Percentiles rank a stretch among this genome's conserved stretches.
phyloP scores from a whole-genome alignment of 2,329 filamentous ascomycete species.

The Diaporthe eres region DNA sequence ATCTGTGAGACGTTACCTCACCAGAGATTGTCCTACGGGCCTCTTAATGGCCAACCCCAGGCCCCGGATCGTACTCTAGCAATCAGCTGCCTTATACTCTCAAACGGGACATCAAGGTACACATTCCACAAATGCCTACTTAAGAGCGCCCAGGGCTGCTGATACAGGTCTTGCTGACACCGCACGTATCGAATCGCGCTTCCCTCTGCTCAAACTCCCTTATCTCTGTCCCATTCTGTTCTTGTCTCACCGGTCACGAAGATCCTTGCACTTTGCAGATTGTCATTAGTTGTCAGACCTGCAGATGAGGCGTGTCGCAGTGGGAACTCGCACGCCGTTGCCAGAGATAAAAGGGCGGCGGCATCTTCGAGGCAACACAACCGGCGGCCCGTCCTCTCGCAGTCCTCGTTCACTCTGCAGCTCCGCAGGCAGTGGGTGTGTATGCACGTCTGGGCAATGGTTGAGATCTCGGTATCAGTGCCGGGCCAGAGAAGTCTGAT shows the following conservation, averaged over 20 bases:
- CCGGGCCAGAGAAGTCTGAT: neutral
- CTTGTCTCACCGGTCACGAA: conserved; percentile 31
- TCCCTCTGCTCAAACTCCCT: neutral
- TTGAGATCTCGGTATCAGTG: neutral
- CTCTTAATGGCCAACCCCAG: conserved; percentile 3
- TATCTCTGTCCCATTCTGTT: conserved; percentile 13
- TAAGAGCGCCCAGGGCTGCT: neutral
- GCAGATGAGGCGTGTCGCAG: conserved; percentile 1
- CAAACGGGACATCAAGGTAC: neutral
- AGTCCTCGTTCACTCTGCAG: neutral
- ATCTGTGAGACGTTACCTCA: conserved; percentile 9
- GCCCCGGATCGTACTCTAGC: neutral
- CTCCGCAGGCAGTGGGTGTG: neutral
- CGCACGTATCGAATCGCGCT: neutral
- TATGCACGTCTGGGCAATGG: neutral
- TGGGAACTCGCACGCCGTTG: neutral
- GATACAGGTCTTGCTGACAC: neutral
- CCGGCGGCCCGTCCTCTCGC: neutral
- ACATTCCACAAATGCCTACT: neutral
- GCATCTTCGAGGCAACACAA: neutral
- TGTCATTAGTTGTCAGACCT: conserved; percentile 16
- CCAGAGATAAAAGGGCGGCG: conserved; percentile 20
- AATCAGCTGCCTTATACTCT: neutral
- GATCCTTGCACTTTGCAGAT: conserved; percentile 27
- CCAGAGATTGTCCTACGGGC: conserved; percentile 9